Percentiles rank a stretch among this genome's conserved stretches.
phyloP scores from a whole-genome alignment of 805 yeast genomes.

The Ogataea thermomethanolica region DNA sequence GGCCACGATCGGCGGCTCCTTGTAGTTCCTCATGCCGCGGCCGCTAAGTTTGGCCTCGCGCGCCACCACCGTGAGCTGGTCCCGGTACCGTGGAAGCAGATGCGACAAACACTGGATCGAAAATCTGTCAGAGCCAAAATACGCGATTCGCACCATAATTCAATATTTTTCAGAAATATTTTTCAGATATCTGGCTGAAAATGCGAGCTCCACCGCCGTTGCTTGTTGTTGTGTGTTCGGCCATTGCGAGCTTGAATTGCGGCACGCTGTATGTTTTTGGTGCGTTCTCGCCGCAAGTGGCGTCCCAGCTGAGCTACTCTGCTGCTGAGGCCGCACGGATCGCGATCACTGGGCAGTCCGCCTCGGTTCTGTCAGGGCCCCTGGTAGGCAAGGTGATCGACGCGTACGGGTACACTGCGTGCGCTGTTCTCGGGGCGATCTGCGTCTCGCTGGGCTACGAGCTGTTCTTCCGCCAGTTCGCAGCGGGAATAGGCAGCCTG shows the following conservation, averaged over 20 bases:
- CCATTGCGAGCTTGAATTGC: conserved; percentile 41
- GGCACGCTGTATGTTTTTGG: conserved; percentile 77
- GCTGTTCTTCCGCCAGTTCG: conserved; percentile 51
- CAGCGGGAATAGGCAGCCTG: conserved; percentile 36
- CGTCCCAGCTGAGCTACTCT: conserved; percentile 49
- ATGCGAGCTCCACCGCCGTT: conserved; percentile 6
- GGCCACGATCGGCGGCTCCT: conserved; percentile 52
- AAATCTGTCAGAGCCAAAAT: conserved; percentile 77
- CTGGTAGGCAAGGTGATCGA: conserved; percentile 66
- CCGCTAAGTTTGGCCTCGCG: conserved; percentile 64
- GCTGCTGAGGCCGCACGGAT: conserved; percentile 62
- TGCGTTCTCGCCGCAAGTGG: conserved; percentile 76
- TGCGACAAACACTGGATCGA: conserved; percentile 52
- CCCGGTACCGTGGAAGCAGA: conserved; percentile 22
- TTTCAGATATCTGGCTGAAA: not conserved
- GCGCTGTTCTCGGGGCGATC: conserved; percentile 50
- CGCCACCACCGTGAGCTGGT: conserved; percentile 56
- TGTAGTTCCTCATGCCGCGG: conserved; percentile 42
- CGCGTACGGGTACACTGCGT: conserved; percentile 50
- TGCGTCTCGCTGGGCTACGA: conserved; percentile 53
- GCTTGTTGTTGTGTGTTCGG: conserved; percentile 18
- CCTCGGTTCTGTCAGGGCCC: conserved; percentile 63
- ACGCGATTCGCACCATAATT: conserved; percentile 43
- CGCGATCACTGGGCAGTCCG: conserved; percentile 66
- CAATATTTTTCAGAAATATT: not conserved